Evolutionary conservation across 2,329 filamentous ascomycete genomes (phyloP), one percentile per base, ranked within the genome.

Genomic region (Microsporum canis): DNA sequence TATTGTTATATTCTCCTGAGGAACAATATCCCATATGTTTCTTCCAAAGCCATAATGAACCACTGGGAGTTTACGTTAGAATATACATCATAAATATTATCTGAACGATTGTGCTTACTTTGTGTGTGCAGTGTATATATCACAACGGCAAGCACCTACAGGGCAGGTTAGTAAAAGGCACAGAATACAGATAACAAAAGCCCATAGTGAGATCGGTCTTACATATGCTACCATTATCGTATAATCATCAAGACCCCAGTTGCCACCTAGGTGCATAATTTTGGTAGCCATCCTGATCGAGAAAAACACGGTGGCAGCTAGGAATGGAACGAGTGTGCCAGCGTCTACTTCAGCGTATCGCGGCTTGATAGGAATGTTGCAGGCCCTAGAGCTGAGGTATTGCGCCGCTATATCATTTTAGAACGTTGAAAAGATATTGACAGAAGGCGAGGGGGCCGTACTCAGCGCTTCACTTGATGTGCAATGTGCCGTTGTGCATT

Each of bases 21-120:
- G 66, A 10, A 63, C 51, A 47, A 47, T 23, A 31, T 68, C 65
- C 67, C 67, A 68, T 29, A 67, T 64, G 38, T 68, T 65, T 56
- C 58, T 60, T 2, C 67, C 67, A 36, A 68, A 68, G 17, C 66
- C 67, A 17, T 65, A 47, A 27, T 27, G 17, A 10, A 47, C 27
- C 43, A 47, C 43, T 47, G 8, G 2, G 8, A 23, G 23, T 36
- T 5, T 12, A 23, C 5, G 43, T 47, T 47, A 47, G 43, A 7
- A 47, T 23, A 23, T 3, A 1, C 2, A 47, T 12, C 23, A 2
- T 47, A 6, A 0, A 43, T n/a, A n/a, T 2, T 29, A 14, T 6
- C 1, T 7, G 8, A 23, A 3, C 5, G 17, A 6, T 47, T 47
- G 17, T 23, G 8, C 43, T 47, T 47, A 47, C 43, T 47, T 47